Conservation (phyloP, 306 rosid genomes). For the Cucumis melo region DNA sequence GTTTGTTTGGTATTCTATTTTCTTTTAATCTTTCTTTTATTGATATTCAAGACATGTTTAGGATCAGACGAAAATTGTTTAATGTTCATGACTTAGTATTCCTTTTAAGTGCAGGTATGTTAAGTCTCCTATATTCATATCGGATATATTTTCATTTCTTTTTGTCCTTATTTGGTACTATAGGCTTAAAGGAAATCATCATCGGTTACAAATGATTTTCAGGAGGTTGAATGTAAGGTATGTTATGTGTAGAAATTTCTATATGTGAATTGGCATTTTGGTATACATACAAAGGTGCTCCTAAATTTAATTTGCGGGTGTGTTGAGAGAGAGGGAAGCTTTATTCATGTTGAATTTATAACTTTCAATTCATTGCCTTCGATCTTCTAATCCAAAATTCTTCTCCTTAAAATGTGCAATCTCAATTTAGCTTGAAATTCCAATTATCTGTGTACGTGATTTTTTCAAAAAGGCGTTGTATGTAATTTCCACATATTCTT, state of each 20-base stretch:
- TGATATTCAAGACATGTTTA: not conserved
- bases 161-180: not conserved
- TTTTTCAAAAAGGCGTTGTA: not conserved
- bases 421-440: not conserved
- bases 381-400: not conserved
- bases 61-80: not conserved
- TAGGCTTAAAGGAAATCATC: not conserved
- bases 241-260: not conserved
- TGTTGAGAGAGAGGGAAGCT: not conserved
- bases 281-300: too few species aligned
- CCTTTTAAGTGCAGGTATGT: constrained; percentile 40
- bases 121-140: constrained; percentile 76
- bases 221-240: not conserved
- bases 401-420: not conserved
- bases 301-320: too few species aligned
- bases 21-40: not conserved
- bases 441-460: not conserved
- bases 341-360: not conserved
- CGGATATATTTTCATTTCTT: not conserved
- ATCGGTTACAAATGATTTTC: not conserved
- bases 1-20: not conserved
- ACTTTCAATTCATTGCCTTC: not conserved
- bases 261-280: not conserved
- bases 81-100: not conserved
- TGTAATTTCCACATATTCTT: not conserved